Conservation (phyloP, 176 grass and related monocot genomes). For the Lolium multiflorum region DNA sequence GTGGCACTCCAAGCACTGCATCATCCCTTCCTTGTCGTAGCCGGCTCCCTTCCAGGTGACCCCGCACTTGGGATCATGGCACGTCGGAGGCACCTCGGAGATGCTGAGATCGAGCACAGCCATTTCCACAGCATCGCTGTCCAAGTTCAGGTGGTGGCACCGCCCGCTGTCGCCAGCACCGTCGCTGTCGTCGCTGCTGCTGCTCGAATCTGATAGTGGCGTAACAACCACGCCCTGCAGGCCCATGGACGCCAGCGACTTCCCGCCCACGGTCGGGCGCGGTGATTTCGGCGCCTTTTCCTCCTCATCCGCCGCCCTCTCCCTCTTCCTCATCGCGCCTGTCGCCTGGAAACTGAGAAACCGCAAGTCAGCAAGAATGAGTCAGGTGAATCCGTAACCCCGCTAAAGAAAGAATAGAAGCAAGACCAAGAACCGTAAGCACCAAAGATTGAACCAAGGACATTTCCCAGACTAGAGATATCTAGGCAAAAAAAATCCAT, state of each 20-base stretch:
- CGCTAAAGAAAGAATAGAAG: not conserved
- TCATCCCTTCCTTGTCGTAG: not conserved
- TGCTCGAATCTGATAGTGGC: not conserved
- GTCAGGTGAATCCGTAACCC: not conserved
- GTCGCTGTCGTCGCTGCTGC: not conserved
- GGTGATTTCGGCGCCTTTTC: constrained; percentile 27
- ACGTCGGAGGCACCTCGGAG: constrained; percentile 25
- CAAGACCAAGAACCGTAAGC: not conserved
- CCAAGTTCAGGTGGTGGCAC: constrained; percentile 46
- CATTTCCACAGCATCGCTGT: not conserved
- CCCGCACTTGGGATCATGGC: constrained; percentile 28
- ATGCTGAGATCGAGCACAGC: not conserved
- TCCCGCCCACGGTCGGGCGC: not conserved
- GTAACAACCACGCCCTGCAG: not conserved
- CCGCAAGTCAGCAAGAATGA: not conserved
- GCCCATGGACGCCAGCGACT: not conserved
- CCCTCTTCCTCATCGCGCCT: constrained; percentile 34
- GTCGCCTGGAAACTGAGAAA: constrained; percentile 8
- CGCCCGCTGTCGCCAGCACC: not conserved
- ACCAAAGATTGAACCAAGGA: not conserved
- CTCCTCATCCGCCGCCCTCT: not conserved
- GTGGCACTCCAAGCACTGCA: constrained; percentile 67
- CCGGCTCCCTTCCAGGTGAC: constrained; percentile 9
- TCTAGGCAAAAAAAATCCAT: not conserved
- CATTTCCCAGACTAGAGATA: not conserved